Evolutionary conservation across 208 protist species (phyloP).

Genomic region (Kentomonas sorsogonicus): DNA sequence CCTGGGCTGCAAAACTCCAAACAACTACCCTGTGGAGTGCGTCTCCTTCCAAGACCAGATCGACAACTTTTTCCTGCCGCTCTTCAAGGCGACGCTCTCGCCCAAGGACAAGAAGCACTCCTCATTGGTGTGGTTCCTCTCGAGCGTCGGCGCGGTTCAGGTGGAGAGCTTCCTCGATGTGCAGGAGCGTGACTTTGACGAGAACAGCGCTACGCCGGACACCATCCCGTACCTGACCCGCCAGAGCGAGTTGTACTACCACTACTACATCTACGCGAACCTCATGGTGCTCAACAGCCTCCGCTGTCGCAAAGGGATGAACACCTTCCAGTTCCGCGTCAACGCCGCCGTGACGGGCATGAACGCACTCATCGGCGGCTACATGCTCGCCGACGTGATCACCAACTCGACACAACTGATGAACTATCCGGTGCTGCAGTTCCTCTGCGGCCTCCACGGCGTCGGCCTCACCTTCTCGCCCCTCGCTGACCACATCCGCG

Average conservation of each 20-base stretch:
- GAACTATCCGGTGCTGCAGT: conserved; percentile 95
- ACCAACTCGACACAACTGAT: conserved; percentile 94
- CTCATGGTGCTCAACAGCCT: conserved; percentile 94
- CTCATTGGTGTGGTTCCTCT: conserved; percentile 85
- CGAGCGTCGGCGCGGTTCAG: conserved; percentile 78
- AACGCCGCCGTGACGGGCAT: conserved; percentile 82
- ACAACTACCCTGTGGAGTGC: conserved; percentile 32
- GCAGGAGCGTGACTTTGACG: conserved; percentile 58
- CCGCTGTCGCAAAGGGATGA: conserved; percentile 58
- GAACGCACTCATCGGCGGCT: conserved; percentile 91
- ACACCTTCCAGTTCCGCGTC: conserved; percentile 89
- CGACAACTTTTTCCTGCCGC: conserved; percentile 95
- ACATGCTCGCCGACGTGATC: conserved; percentile 93
- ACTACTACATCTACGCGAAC: conserved; percentile 98
- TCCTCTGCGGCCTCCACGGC: conserved; percentile 95
- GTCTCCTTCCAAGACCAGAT: conserved; percentile 93
- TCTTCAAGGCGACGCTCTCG: conserved; percentile 95
- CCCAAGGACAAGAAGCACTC: too few relatives aligned
- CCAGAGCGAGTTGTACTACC: conserved; percentile 96
- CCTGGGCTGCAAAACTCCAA: conserved; percentile 57
- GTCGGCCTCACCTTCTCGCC: conserved; percentile 96
- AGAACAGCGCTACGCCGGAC: conserved; percentile 29
- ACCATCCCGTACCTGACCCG: conserved; percentile 68
- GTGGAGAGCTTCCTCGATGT: conserved; percentile 72
- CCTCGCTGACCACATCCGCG: conserved; percentile 95